Percentiles rank a stretch among this genome's conserved stretches.
phyloP scores from a whole-genome alignment of 176 grass and related monocot species.

The Calamus simplicifolius region DNA sequence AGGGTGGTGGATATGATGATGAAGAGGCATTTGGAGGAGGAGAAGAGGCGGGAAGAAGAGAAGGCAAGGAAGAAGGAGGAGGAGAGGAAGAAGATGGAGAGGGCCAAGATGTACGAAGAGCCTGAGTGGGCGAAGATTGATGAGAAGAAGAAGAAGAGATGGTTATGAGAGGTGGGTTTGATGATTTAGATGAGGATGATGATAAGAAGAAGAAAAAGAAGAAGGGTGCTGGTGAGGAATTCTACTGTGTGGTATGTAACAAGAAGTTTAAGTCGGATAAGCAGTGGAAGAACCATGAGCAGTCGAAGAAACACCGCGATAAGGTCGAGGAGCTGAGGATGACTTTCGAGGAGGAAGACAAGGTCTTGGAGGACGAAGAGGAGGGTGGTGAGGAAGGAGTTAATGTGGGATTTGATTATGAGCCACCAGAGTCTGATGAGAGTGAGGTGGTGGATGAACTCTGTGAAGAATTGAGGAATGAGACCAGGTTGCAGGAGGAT shows the following conservation, averaged over 20 bases:
- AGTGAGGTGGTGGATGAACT: conserved; percentile 54
- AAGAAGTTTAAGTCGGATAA: conserved; percentile 98
- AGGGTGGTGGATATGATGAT: conserved; percentile 71
- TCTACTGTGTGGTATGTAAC: conserved; percentile 85
- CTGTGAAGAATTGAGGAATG: conserved; percentile 44
- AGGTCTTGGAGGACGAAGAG: conserved; percentile 37
- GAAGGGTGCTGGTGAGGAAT: conserved; percentile 35
- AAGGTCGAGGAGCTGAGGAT: conserved; percentile 68
- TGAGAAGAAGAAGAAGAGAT: conserved; percentile 24
- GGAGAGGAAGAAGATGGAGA: conserved; percentile 74
- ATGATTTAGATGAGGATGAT: conserved; percentile 43
- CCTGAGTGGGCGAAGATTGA: conserved; percentile 72
- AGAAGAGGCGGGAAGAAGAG: conserved; percentile 53
- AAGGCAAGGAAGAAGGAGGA: conserved; percentile 60
- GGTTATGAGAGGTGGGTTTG: conserved; percentile 5
- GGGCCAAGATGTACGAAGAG: conserved; percentile 57
- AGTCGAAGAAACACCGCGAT: conserved; percentile 91
- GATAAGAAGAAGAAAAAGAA: conserved; percentile 52
- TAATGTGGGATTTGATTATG: conserved; percentile 65
- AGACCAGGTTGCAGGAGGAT: conserved; percentile 35
- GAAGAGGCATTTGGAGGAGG: conserved; percentile 67
- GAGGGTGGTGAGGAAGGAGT: conserved; percentile 36
- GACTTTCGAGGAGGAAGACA: conserved; percentile 61
- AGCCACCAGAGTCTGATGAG: conserved; percentile 61
- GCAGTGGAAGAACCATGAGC: conserved; percentile 99